Evolutionary conservation across 2,329 filamentous ascomycete species (phyloP).

Genomic region (Lachnellula suecica): DNA sequence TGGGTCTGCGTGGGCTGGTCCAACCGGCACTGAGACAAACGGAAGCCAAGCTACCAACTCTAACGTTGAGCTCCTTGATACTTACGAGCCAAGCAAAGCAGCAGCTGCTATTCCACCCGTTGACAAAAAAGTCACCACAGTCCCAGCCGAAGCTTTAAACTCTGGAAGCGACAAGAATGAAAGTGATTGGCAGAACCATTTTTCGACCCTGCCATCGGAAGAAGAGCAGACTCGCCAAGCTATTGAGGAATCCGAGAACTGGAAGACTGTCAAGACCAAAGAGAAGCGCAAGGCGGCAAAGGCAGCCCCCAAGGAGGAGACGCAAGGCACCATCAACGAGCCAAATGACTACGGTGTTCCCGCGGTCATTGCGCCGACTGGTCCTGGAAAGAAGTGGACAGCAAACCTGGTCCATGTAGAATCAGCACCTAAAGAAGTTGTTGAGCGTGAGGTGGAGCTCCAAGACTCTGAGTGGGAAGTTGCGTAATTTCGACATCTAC

Average conservation of each 20-base stretch:
- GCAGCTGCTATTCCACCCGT: conserved; percentile 3
- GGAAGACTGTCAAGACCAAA: conserved; percentile 55
- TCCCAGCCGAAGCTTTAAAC: conserved; percentile 14
- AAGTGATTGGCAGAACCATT: conserved; percentile 19
- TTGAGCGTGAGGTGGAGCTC: conserved; percentile 20
- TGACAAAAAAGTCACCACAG: conserved; percentile 30
- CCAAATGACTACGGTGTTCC: conserved; percentile 18
- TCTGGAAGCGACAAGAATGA: conserved; percentile 22
- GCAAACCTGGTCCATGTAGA: conserved; percentile 17
- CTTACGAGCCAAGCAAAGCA: conserved; percentile 43
- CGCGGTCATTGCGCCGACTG: conserved; percentile 20
- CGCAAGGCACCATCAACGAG: conserved; percentile 19
- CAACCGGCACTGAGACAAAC: conserved; percentile 10
- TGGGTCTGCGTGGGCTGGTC: conserved; percentile 40
- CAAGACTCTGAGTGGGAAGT: conserved; percentile 34
- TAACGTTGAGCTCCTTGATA: conserved; percentile 55
- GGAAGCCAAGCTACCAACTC: conserved; percentile 34
- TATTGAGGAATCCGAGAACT: conserved; percentile 49
- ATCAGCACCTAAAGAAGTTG: conserved; percentile 15
- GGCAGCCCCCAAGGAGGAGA: conserved; percentile 28
- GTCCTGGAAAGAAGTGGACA: conserved; percentile 26
- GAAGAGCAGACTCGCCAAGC: conserved; percentile 62
- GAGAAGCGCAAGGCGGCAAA: conserved; percentile 31
- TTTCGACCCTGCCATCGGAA: conserved; percentile 48
- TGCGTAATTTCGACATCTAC: conserved; percentile 17